Evolutionary conservation across 2,329 filamentous ascomycete genomes (phyloP).

Genomic region (Ceratocystis harringtonii): DNA sequence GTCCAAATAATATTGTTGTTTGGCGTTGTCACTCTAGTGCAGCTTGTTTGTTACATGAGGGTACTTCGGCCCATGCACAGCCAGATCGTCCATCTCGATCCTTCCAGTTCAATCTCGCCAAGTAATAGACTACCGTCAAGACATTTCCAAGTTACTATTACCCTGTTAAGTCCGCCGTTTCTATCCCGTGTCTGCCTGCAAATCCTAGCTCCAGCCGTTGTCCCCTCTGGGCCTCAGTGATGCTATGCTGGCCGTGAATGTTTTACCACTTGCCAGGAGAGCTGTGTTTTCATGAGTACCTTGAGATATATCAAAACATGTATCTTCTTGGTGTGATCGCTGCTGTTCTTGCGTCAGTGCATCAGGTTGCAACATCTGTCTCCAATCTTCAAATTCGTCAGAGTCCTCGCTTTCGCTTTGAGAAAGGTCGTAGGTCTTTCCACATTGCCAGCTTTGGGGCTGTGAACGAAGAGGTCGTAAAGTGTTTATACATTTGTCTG

Average conservation of each 20-base stretch:
- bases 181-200: background rate
- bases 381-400: slow-evolving; percentile 2
- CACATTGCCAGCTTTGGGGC: background rate
- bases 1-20: background rate
- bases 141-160: background rate
- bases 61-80: no score
- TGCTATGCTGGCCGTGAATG: background rate
- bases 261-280: no score
- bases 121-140: no score
- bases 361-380: slow-evolving; percentile 1
- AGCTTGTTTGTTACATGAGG: no score
- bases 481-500: background rate
- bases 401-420: background rate
- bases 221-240: background rate
- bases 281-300: background rate
- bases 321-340: background rate
- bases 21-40: background rate
- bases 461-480: background rate
- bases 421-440: background rate
- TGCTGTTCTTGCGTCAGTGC: background rate
- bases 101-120: no score
- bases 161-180: background rate
- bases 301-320: background rate
- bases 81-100: no score
- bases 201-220: background rate